Percentiles rank a stretch among this genome's conserved stretches.
phyloP scores from a whole-genome alignment of 78 protist species.

The Dictyostelium intermedium region DNA sequence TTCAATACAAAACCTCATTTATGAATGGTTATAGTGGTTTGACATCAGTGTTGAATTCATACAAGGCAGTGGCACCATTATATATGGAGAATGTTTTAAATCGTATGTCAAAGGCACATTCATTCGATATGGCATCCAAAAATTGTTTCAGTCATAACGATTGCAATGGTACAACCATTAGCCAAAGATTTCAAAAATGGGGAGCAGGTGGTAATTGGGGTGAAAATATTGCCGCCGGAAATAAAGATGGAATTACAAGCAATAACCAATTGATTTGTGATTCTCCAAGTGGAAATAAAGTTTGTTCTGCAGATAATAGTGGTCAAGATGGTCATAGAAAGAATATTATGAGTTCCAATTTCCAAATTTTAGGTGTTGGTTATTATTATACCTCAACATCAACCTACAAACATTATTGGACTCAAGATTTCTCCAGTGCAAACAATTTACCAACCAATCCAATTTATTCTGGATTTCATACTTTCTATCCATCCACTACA shows the following conservation, averaged over 20 bases:
- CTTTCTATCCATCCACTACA: background rate
- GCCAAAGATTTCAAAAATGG: background rate
- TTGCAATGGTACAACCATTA: background rate
- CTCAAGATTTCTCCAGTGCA: constrained; percentile 26
- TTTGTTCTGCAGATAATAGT: background rate
- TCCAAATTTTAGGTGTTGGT: constrained; percentile 6
- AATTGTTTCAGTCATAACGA: background rate
- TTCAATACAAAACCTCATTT: background rate
- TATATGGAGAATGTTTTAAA: background rate
- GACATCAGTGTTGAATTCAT: background rate
- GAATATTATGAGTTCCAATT: background rate
- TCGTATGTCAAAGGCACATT: background rate
- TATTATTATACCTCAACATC: background rate
- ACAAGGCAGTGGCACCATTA: background rate
- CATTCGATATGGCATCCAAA: background rate
- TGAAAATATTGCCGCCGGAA: constrained; percentile 11
- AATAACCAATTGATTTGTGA: constrained; percentile 10
- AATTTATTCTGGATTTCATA: constrained; percentile 8
- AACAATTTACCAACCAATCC: too few relatives aligned
- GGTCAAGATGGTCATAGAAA: constrained; percentile 27
- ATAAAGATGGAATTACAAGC: background rate
- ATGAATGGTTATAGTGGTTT: background rate
- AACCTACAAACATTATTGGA: constrained; percentile 7
- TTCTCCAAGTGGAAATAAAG: background rate
- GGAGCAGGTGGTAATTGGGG: background rate